Conservation (phyloP, 768 basidiomycete genomes). For the Chlorophyllum brunneum region DNA sequence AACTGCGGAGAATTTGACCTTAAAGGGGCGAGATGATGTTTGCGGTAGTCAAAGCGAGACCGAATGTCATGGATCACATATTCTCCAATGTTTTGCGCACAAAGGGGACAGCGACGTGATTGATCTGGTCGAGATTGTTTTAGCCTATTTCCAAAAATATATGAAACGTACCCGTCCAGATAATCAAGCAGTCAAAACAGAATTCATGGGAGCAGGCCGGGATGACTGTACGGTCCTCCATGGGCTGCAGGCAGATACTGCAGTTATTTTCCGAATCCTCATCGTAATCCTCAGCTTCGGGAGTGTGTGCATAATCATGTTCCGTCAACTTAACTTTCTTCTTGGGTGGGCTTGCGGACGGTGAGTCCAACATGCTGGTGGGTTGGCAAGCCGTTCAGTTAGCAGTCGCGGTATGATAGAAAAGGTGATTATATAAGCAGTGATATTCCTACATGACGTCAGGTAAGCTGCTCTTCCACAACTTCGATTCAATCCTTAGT, state of each 20-base stretch:
- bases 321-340: slow-evolving; percentile 5
- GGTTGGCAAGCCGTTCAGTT: background rate
- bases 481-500: background rate
- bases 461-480: no score
- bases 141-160: background rate
- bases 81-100: slow-evolving; percentile 61
- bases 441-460: slow-evolving; percentile 3
- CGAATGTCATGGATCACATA: slow-evolving; percentile 80
- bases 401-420: no score
- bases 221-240: slow-evolving; percentile 76
- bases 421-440: slow-evolving; percentile 1
- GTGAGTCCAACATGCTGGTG: background rate
- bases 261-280: slow-evolving; percentile 59
- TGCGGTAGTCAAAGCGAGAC: slow-evolving; percentile 77
- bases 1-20: slow-evolving; percentile 43
- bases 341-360: background rate
- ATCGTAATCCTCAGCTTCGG: slow-evolving; percentile 21
- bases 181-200: slow-evolving; percentile 85
- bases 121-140: slow-evolving; percentile 43
- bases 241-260: slow-evolving; percentile 79
- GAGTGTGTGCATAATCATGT: background rate
- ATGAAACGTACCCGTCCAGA: slow-evolving; percentile 73
- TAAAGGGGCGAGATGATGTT: slow-evolving; percentile 69
- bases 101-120: slow-evolving; percentile 76
- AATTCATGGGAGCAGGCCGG: slow-evolving; percentile 90